Evolutionary conservation across 1,284 basidiomycete species (phyloP).

Genomic region (Fereydounia khargensis): DNA sequence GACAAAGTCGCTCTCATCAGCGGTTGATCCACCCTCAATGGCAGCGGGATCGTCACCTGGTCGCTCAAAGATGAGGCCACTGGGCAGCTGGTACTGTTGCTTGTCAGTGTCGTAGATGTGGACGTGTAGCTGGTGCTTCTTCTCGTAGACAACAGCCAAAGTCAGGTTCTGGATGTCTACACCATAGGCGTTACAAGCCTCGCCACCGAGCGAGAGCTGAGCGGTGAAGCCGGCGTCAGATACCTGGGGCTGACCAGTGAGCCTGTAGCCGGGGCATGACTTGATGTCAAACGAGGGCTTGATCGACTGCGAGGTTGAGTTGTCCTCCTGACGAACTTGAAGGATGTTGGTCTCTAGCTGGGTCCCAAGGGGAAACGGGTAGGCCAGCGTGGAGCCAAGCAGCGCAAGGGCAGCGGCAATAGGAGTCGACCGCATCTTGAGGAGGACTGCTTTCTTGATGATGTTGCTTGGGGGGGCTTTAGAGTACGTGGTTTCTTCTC

Average conservation of each 20-base stretch:
- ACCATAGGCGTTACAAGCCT: slow-evolving; percentile 71
- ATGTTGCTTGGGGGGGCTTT: too few relatives aligned
- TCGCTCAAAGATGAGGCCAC: slow-evolving; percentile 66
- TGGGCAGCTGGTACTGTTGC: slow-evolving; percentile 68
- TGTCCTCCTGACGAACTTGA: slow-evolving; percentile 6
- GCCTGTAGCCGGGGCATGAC: slow-evolving; percentile 30
- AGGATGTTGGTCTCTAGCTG: slow-evolving; percentile 15
- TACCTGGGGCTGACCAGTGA: slow-evolving; percentile 16
- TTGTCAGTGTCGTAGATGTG: slow-evolving; percentile 68
- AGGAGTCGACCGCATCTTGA: too few relatives aligned
- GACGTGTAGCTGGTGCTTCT: slow-evolving; percentile 63
- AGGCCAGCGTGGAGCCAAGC: too few relatives aligned
- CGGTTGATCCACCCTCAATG: slow-evolving; percentile 16
- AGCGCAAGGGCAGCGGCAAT: too few relatives aligned
- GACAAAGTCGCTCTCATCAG: slow-evolving; percentile 46
- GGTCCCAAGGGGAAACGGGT: too few relatives aligned
- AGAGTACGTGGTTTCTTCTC: too few relatives aligned
- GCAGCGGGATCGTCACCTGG: slow-evolving; percentile 58
- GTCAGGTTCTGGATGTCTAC: slow-evolving; percentile 67
- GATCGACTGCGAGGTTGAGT: slow-evolving; percentile 5
- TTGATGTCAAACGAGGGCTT: slow-evolving; percentile 22
- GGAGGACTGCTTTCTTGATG: too few relatives aligned
- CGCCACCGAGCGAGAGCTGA: slow-evolving; percentile 64
- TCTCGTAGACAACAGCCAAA: slow-evolving; percentile 68
- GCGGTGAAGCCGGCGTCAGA: slow-evolving; percentile 63